These are phyloP conservation scores for Yamadazyma scolyti DNA, from an alignment of 805 yeast species.

Conservation along the genomic window DNA sequence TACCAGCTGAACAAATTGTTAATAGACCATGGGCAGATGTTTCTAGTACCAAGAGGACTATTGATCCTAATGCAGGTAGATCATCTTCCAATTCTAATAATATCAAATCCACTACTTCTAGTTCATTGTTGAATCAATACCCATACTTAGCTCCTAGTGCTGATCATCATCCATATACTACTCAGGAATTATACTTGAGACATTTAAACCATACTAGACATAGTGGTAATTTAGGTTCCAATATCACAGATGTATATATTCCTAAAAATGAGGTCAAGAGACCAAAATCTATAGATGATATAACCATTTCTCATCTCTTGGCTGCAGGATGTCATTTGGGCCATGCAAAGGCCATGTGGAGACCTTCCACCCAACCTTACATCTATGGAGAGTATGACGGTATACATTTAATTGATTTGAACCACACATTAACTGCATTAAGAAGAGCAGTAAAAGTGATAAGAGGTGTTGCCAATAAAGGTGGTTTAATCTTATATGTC, in stretches of 20 bases:
- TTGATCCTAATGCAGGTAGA: conserved; percentile 2
- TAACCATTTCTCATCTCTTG: conserved; percentile 66
- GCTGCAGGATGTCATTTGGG: conserved; percentile 97
- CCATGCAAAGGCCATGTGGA: conserved; percentile 75
- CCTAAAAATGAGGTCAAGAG: conserved; percentile 64
- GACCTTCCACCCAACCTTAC: conserved; percentile 80
- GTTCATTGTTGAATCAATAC: conserved; percentile 32
- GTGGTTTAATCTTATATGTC: conserved; percentile 80
- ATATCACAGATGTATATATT: conserved; percentile 56
- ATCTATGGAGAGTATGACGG: conserved; percentile 86
- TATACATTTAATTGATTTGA: conserved; percentile 86
- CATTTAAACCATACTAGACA: conserved; percentile 57
- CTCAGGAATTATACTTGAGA: conserved; percentile 74
- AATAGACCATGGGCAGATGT: conserved; percentile 33
- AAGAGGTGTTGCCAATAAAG: conserved; percentile 75
- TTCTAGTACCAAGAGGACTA: conserved; percentile 3
- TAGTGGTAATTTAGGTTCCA: conserved; percentile 62
- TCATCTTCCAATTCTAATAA: conserved; percentile 4
- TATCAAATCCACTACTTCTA: conserved; percentile 29
- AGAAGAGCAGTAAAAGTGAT: conserved; percentile 83
- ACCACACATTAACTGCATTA: conserved; percentile 70
- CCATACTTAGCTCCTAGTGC: conserved; percentile 66
- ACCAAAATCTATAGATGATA: conserved; percentile 55
- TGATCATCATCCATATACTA: conserved; percentile 62
- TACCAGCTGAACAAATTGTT: conserved; percentile 25